These are phyloP conservation scores for Malassezia cuniculi DNA, from an alignment of 1,284 basidiomycete genomes.

Conservation along the genomic window DNA sequence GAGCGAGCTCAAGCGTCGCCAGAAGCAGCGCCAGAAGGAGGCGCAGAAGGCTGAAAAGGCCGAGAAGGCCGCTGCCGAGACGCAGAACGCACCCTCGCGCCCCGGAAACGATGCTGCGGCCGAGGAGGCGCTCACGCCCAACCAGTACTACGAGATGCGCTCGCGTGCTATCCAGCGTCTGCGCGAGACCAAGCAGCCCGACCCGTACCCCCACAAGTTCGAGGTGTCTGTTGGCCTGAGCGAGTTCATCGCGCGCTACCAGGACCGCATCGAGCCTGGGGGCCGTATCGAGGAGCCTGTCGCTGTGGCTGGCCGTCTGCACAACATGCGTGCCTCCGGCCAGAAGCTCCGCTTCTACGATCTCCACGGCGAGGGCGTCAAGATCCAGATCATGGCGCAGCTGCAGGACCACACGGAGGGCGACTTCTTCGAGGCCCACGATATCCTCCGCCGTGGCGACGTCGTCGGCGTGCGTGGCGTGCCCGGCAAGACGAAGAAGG, in stretches of 20 bases:
- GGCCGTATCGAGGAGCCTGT: conserved; percentile 44
- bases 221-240: conserved; percentile 69
- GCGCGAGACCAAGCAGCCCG: conserved; percentile 62
- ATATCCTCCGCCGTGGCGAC: conserved; percentile 84
- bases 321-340: conserved; percentile 72
- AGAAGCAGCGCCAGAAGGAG: conserved; percentile 61
- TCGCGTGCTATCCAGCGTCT: conserved; percentile 75
- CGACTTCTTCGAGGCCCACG: conserved; percentile 63
- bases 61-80: conserved; percentile 21
- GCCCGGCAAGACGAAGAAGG: conserved; percentile 86
- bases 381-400: conserved; percentile 89
- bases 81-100: conserved; percentile 6
- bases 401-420: conserved; percentile 55
- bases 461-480: conserved; percentile 82
- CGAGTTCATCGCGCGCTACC: conserved; percentile 65
- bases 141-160: conserved; percentile 92
- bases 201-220: conserved; percentile 99
- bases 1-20: conserved; percentile 37
- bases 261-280: conserved; percentile 47
- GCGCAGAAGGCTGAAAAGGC: conserved; percentile 67
- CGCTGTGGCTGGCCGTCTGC: conserved; percentile 73
- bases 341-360: conserved; percentile 90
- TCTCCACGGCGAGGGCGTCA: conserved; percentile 77
- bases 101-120: conserved; percentile 15
- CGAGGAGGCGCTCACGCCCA: conserved; percentile 37